These are phyloP conservation scores for Colletotrichum sp. DNA, from an alignment of 2,329 filamentous ascomycete genomes.

Conservation along the genomic window DNA sequence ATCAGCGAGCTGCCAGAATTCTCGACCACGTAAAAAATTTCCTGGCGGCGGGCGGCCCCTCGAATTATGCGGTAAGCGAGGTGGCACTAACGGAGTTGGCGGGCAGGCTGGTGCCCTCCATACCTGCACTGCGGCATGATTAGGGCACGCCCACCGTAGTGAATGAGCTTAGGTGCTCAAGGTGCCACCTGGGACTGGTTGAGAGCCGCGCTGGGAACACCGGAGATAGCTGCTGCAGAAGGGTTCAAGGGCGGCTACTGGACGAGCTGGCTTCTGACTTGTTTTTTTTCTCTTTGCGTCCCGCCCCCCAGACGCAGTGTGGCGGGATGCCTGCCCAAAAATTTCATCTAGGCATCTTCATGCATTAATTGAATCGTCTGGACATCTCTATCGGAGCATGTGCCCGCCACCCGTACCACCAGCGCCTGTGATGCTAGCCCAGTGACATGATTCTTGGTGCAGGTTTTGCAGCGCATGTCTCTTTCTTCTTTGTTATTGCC, in stretches of 20 bases:
- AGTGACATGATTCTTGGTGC: conserved; percentile 12
- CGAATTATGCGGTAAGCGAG: conserved; percentile 22
- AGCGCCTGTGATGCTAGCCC: neutral
- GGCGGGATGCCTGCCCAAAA: conserved; percentile 5
- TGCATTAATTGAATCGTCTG: conserved; percentile 16
- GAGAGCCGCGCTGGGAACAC: neutral
- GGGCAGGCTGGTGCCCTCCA: neutral
- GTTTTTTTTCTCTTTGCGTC: neutral
- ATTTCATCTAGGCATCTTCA: conserved; percentile 17
- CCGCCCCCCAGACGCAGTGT: neutral
- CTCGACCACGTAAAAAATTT: conserved; percentile 38
- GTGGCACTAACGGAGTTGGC: conserved; percentile 13
- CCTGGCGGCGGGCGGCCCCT: conserved; percentile 24
- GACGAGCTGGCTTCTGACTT: neutral
- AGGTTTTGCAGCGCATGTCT: neutral
- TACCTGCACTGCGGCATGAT: neutral
- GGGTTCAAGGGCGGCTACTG: neutral
- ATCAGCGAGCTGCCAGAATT: conserved; percentile 14
- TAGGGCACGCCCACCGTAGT: conserved; percentile 18
- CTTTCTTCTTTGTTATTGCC: neutral
- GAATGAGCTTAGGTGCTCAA: neutral
- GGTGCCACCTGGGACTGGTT: neutral
- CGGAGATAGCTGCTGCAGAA: neutral
- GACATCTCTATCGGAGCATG: conserved; percentile 8
- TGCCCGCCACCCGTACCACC: conserved; percentile 15